phyloP scores from a whole-genome alignment of 2,329 filamentous ascomycete species.

The Xylariomycetidae sp. region DNA sequence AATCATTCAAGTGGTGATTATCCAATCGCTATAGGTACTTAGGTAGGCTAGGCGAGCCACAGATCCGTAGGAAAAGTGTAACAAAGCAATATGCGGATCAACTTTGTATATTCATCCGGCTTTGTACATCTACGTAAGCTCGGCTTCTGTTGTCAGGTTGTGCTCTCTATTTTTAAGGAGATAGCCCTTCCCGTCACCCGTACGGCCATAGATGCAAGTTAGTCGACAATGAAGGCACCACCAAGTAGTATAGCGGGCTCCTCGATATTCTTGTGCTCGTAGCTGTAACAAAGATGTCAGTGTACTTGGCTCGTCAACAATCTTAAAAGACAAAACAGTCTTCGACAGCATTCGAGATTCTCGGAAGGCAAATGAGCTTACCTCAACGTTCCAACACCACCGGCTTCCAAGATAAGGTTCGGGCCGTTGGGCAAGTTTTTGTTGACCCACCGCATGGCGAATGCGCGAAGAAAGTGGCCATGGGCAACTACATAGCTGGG shows the following conservation, averaged over 20 bases:
- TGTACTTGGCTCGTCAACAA: not conserved
- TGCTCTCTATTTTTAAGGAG: too few species aligned
- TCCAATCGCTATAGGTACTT: not conserved
- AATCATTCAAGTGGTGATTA: not conserved
- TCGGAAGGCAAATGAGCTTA: slow-evolving; percentile 28
- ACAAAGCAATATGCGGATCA: too few species aligned
- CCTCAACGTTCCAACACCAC: slow-evolving; percentile 78
- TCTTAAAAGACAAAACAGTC: slow-evolving; percentile 6
- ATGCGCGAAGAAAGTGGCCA: slow-evolving; percentile 80
- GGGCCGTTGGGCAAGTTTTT: slow-evolving; percentile 70
- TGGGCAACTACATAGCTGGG: too few species aligned
- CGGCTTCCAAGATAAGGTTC: slow-evolving; percentile 77
- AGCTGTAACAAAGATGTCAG: slow-evolving; percentile 40
- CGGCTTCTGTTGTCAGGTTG: too few species aligned
- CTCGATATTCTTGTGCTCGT: slow-evolving; percentile 71
- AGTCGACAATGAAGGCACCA: slow-evolving; percentile 56
- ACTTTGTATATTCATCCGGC: too few species aligned
- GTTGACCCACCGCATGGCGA: slow-evolving; percentile 80
- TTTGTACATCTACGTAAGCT: too few species aligned
- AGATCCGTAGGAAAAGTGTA: too few species aligned
- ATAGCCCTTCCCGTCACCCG: too few species aligned
- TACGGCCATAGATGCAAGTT: not conserved
- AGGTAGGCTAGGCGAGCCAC: too few species aligned
- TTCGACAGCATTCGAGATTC: not conserved
- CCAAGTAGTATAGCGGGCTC: slow-evolving; percentile 77